Base-by-base conservation (phyloP, 192 early-diverging fungal species). In the Paraglomus occultum region DNA sequence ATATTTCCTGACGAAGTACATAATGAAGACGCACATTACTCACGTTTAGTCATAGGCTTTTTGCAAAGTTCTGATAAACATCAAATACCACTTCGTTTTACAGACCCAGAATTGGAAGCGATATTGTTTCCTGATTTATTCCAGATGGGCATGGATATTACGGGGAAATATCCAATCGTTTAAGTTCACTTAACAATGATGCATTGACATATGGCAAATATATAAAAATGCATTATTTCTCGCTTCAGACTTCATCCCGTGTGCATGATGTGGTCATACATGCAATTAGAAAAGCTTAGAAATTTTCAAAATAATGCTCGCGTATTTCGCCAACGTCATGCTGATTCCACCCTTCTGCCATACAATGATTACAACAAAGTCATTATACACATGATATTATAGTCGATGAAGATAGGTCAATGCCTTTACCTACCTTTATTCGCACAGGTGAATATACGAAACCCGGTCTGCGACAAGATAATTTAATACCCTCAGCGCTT, bases 281-380 rank as follows among this genome's bases (percentile, higher is more conserved):
- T 64, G 6, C 46, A 64, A 23, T 22, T 49, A 38, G 47, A 64
- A 64, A 64, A 64, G 51, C 39, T 64, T 39, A 20, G 48, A 51
- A 64, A 64, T 51, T n/a, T 39, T 31, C 47, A 64, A 51, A 64
- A 51, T 48, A 51, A 20, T 40, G 4, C 38, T n/a, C 0, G 48
- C 23, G 11, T 64, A 15, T 50, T 51, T 7, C 4, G 11, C 3
- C 14, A 64, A 64, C 4, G 5, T 0, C 38, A 64, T 50, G 12
- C 8, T 12, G 11, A 51, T 14, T 17, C 11, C 5, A 31, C 23
- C 48, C 63, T 31, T 39, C 45, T 40, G 63, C 20, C 17, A 64
- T 64, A 39, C 6, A 64, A 38, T 43, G 48, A 17, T 49, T 64
- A 38, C 4, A 47, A 64, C n/a, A 20, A 49, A 64, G 62, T 9